A percentile compares a stretch with the other conserved stretches of the same genome.
Conservation (phyloP, 129 eudicot genomes). For the Pseudognaphalium luteoalbum region DNA sequence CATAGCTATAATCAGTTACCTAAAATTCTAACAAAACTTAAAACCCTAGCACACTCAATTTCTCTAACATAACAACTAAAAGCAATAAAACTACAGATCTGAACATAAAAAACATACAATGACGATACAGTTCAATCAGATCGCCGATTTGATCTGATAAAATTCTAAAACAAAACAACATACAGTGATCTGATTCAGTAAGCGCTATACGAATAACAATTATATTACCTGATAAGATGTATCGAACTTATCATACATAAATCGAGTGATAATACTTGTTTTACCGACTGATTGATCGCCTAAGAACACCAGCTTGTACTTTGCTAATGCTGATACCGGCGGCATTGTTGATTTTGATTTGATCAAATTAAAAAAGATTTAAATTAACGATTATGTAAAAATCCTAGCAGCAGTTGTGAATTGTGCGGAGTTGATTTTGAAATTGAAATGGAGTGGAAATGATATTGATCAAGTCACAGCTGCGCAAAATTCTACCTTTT, state of each 20-base stretch:
- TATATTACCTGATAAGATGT: constrained; percentile 50
- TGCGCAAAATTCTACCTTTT: not conserved
- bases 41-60: not conserved
- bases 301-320: constrained; percentile 57
- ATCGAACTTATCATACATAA: constrained; percentile 68
- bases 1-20: not conserved
- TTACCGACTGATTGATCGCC: constrained; percentile 95
- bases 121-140: constrained; percentile 13
- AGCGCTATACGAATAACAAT: not conserved
- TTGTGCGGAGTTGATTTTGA: constrained; percentile 25
- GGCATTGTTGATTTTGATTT: constrained; percentile 35
- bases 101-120: not conserved
- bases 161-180: no score
- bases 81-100: constrained; percentile 28
- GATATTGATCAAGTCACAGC: constrained; percentile 22
- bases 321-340: constrained; percentile 59
- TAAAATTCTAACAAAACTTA: not conserved
- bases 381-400: constrained; percentile 5
- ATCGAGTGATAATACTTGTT: constrained; percentile 92
- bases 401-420: not conserved
- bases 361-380: constrained; percentile 14
- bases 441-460: constrained; percentile 21
- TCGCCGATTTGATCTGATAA: constrained; percentile 31
- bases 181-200: not conserved
- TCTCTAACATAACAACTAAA: constrained; percentile 16